Conservation (phyloP, 768 basidiomycete genomes). For the Pleurotus giganteus region DNA sequence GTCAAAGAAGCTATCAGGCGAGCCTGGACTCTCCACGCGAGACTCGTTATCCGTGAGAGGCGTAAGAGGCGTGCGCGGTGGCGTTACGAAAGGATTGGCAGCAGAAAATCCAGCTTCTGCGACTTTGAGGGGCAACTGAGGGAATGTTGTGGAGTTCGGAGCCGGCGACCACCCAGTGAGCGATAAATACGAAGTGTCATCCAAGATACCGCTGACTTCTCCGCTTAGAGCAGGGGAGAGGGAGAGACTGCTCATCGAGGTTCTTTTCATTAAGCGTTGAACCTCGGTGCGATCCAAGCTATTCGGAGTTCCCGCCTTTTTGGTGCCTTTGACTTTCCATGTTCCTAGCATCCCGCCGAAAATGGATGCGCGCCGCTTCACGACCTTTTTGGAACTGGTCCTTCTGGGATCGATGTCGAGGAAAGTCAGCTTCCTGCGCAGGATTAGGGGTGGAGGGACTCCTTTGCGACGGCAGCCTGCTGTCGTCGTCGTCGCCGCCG, state of each 20-base stretch:
- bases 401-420: not conserved
- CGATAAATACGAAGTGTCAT: not conserved
- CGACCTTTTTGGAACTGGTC: not conserved
- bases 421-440: constrained; percentile 1
- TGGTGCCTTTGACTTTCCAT: constrained; percentile 7
- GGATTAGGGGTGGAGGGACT: not conserved
- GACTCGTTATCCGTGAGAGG: not conserved
- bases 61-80: constrained; percentile 5
- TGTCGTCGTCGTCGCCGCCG: not conserved
- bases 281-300: not conserved
- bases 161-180: constrained; percentile 7
- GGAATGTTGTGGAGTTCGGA: not conserved
- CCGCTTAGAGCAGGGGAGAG: not conserved
- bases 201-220: not conserved
- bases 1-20: constrained; percentile 4
- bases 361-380: not conserved
- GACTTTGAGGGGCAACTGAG: not conserved
- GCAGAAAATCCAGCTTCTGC: not conserved
- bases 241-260: not conserved
- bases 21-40: not conserved
- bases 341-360: constrained; percentile 1
- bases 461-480: not conserved
- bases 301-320: not conserved
- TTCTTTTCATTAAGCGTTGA: not conserved
- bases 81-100: constrained; percentile 1